Evolutionary conservation across 108 stramenopile species (phyloP), one percentile per base, ranked within the genome.

Genomic region (Cyclotella atomus): DNA sequence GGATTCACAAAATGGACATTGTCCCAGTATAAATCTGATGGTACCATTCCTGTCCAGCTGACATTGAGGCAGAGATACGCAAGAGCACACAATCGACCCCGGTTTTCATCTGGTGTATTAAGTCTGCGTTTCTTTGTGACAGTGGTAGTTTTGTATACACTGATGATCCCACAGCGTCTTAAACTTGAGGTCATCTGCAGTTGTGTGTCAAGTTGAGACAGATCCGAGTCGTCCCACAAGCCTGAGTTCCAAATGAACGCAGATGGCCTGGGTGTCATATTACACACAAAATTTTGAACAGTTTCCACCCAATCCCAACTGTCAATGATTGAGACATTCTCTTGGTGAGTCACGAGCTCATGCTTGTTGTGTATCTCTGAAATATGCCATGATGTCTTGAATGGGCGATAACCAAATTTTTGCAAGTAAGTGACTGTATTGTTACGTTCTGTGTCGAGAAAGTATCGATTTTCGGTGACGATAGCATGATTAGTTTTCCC

Each of bases 111-210:
- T 16, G 32, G 28, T 29, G 4, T 27, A 27, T 15, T 7, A 7
- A 53, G 7, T 17, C 23, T 15, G 8, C 56, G 25, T 16, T 17
- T 57, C 25, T 17, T 57, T 29, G 33, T 15, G 4, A 19, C 9
- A 20, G 77, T 79, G 1, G 77, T 79, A 2, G 77, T 79, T 46
- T 65, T 64, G 46, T 79, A 79, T 30, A 79, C 41, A 27, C 77
- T 70, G 33, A 71, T 71, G 38, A 79, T 79, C 0, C 71, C 70
- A 72, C 55, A 52, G 21, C 47, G 21, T 28, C 61, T 55, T 54
- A 79, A 43, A 9, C 50, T 70, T 23, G 27, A 20, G 45, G 28
- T 29, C 15, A 79, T 32, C 16, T 29, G 9, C 29, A 59, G n/a
- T 35, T 55, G 29, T 16, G 65, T 62, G 6, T 55, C 44, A 2